Percentiles rank a stretch among this genome's conserved stretches.
Conservation (phyloP, 2,329 filamentous ascomycete species). For the Teratosphaeria pseudoeucalypti region DNA sequence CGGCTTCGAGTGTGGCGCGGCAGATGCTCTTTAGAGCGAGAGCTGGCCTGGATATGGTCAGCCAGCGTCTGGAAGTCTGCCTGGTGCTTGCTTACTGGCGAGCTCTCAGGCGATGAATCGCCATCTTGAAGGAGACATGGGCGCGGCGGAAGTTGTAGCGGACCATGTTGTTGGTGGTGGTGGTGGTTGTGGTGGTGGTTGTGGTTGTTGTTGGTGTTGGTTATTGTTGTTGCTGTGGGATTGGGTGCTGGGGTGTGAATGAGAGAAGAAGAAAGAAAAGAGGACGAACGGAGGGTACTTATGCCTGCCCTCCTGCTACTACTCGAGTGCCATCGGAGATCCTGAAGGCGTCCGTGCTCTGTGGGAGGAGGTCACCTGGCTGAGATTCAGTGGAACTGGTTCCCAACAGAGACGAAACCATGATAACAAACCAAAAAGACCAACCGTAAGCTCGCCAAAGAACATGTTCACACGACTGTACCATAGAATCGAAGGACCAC, state of each 20-base stretch:
- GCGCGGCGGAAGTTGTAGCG: not conserved
- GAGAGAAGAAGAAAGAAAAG: not conserved
- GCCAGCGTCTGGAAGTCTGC: not conserved
- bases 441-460: too few relatives aligned
- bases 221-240: not conserved
- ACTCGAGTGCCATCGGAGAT: not conserved
- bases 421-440: too few relatives aligned
- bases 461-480: too few relatives aligned
- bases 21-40: not conserved
- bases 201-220: not conserved
- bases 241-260: not conserved
- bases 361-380: too few relatives aligned
- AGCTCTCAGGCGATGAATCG: not conserved
- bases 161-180: not conserved
- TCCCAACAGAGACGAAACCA: too few relatives aligned
- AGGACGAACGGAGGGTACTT: not conserved
- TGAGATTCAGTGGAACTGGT: too few relatives aligned
- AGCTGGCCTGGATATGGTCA: not conserved
- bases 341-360: not conserved
- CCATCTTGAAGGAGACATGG: not conserved
- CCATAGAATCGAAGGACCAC: too few relatives aligned
- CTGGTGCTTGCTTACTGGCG: not conserved
- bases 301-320: not conserved
- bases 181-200: not conserved
- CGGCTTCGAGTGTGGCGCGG: not conserved